phyloP scores from a whole-genome alignment of 2,329 filamentous ascomycete species.

The Diaporthe eres region DNA sequence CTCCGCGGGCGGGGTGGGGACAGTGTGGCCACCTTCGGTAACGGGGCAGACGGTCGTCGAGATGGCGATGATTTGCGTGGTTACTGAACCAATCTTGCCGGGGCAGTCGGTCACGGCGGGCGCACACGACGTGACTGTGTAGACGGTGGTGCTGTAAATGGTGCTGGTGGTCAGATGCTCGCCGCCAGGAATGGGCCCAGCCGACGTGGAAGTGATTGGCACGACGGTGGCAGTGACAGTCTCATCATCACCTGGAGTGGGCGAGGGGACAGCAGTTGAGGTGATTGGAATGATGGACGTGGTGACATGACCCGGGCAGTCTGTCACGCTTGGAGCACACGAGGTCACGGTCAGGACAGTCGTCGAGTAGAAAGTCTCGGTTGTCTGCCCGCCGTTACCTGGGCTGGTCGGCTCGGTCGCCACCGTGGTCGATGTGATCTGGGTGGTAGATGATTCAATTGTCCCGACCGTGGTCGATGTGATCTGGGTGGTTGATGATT shows the following conservation, averaged over 20 bases:
- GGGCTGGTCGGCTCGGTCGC: constrained; percentile 16
- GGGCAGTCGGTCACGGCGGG: constrained; percentile 58
- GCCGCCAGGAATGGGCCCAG: constrained; percentile 3
- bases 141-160: constrained; percentile 58
- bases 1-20: constrained; percentile 30
- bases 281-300: constrained; percentile 52
- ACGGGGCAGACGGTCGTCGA: constrained; percentile 63
- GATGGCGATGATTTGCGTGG: constrained; percentile 57
- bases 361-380: constrained; percentile 37
- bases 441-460: background rate
- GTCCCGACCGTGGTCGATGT: background rate
- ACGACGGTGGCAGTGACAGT: constrained; percentile 19
- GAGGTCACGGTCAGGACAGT: constrained; percentile 37
- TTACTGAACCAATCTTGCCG: constrained; percentile 51
- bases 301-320: constrained; percentile 46
- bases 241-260: background rate
- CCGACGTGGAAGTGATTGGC: constrained; percentile 18
- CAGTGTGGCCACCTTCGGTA: constrained; percentile 14
- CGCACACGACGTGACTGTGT: constrained; percentile 70
- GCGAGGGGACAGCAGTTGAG: constrained; percentile 52
- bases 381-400: constrained; percentile 13
- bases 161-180: constrained; percentile 51
- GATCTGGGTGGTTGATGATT: background rate
- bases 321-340: constrained; percentile 39
- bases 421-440: constrained; percentile 30